Base-by-base conservation (phyloP, 2,329 filamentous ascomycete species). In the Pseudogymnoascus pannorum region DNA sequence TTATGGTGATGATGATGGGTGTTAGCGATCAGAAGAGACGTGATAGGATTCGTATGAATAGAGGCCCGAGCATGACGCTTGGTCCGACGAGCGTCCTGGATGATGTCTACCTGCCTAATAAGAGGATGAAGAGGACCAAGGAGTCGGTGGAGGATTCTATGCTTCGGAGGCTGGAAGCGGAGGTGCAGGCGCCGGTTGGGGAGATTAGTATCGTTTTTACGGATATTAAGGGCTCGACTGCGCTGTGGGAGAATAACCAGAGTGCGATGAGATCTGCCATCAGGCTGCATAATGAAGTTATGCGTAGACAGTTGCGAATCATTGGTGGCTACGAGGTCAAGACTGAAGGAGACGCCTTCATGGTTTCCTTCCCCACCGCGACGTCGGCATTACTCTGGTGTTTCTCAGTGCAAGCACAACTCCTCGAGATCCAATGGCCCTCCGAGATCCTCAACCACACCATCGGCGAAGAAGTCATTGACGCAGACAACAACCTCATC, bases 291-390 rank as follows among this genome's bases (percentile, higher is more conserved):
- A 99, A 99, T 74, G 92, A 96, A 69, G 85, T 97, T 51, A 96
- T 99, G 88, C 88, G 94, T 67, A 85, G 94, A 61, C 93, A 97
- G 72, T 79, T 99, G 67, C 87, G 94, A 58, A 88, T 92, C 65
- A 95, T 97, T 68, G 94, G 94, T 71, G 94, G 94, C 1, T 99
- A 97, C 71, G 94, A 99, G 76, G 94, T 99, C 74, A 99, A 99
- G 81, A 99, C 94, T 16, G 94, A 99, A 90, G 94, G 94, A 67
- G 94, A 99, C 75, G 94, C 94, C 7, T 99, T 99, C 71, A 97
- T 99, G 92, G 94, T 99, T 31, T 96, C 93, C 8, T 99, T 99
- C 75, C 91, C 92, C 1, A 97, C 94, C 0, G 92, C 94, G 2
- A 97, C 94, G 1, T 94, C 92, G 7, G 94, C 94, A 4, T 77